Evolutionary conservation across 768 basidiomycete genomes (phyloP), one percentile per base, ranked within the genome.

Genomic region (Sarcodon sp.): DNA sequence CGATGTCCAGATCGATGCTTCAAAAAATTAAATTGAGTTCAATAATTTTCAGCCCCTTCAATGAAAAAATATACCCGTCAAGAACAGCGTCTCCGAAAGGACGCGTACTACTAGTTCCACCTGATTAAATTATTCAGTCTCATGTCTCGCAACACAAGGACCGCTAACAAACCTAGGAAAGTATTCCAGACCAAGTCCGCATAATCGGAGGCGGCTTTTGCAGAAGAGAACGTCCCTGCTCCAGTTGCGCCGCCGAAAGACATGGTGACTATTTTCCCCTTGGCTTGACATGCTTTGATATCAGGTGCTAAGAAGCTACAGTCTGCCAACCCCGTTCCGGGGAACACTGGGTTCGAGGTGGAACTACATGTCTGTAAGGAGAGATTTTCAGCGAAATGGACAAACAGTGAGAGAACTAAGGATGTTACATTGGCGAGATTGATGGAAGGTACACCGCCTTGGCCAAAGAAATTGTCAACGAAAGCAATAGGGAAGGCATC

Each of bases 1-100:
- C 83, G 52, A 87, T 82, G 58, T 86, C 84, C 33, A 87, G 68
- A 59, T 87, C 84, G 52, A 85, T 53, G 18, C 66, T 66, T 35
- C 4, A 13, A 27, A 27, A 27, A 27, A 27, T 27, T 27, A 4
- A 27, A 21, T n/a, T 5, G 13, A 33, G 5, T 16, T 49, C 16
- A 54, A 49, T 8, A 13, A 21, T n/a, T 5, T 3, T 18, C 6
- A 27, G 13, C 12, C n/a, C 32, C 7, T 7, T 9, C 16, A 11
- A 45, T 41, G 13, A 31, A 34, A 32, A 16, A 8, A 13, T 5
- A 45, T 41, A 83, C 83, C 85, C 85, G 54, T 87, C 84, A 21
- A 87, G 67, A 45, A 85, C 70, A 3, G 83, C 85, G 51, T 54
- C 61, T 21, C 85, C 85, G 54, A 87, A 87, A 0, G 84, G 85